Percentiles rank a stretch among this genome's conserved stretches.
phyloP scores from a whole-genome alignment of 208 protist genomes.

The Endotrypanum monterogeii region DNA sequence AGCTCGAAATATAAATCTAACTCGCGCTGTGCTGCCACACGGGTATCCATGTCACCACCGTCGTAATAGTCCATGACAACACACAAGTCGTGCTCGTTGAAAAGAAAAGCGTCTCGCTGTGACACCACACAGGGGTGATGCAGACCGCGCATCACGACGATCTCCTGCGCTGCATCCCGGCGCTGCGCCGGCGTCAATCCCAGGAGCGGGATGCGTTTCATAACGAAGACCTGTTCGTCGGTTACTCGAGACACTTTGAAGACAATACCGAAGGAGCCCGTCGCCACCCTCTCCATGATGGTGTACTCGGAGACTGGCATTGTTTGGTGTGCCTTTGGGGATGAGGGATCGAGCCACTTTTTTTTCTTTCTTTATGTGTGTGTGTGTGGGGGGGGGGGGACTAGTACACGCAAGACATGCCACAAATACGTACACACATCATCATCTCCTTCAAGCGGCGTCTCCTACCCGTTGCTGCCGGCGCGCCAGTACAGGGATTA shows the following conservation, averaged over 20 bases:
- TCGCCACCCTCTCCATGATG: constrained; percentile 85
- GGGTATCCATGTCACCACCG: constrained; percentile 83
- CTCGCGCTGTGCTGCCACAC: constrained; percentile 63
- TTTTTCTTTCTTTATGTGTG: neutral
- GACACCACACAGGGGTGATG: constrained; percentile 82
- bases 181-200: constrained; percentile 60
- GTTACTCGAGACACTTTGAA: constrained; percentile 66
- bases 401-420: no score
- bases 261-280: constrained; percentile 80
- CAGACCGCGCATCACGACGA: constrained; percentile 75
- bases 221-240: constrained; percentile 66
- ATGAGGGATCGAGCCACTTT: neutral
- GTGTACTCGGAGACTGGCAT: constrained; percentile 46
- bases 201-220: constrained; percentile 84
- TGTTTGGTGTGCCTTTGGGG: neutral
- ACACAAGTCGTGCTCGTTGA: constrained; percentile 81
- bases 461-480: no score
- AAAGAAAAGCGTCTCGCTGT: constrained; percentile 83
- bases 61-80: constrained; percentile 93
- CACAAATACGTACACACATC: no score
- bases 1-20: constrained; percentile 68
- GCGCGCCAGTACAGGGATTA: no score
- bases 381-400: neutral
- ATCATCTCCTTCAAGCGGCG: no score
- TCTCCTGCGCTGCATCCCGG: constrained; percentile 74